phyloP scores from a whole-genome alignment of 106 monocot genomes.

The Dioscorea dumetorum region DNA sequence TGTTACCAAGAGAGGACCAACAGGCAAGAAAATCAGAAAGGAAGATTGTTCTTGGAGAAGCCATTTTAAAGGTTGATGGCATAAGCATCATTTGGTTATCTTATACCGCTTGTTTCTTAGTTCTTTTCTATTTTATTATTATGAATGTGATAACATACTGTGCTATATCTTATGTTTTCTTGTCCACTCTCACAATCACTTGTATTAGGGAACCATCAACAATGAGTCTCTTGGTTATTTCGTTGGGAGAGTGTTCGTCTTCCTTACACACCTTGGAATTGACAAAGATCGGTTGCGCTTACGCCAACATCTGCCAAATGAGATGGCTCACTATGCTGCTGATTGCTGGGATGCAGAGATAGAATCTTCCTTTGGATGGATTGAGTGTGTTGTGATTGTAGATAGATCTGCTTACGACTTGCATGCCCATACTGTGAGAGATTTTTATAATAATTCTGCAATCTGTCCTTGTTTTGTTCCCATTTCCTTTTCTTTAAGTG shows the following conservation, averaged over 20 bases:
- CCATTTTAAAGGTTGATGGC: constrained; percentile 58
- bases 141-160: not conserved
- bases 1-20: constrained; percentile 90
- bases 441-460: no score
- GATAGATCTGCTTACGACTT: constrained; percentile 97
- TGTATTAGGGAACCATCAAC: constrained; percentile 71
- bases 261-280: constrained; percentile 74
- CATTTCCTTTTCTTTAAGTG: no score
- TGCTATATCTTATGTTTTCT: not conserved
- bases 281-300: constrained; percentile 81
- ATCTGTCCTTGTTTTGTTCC: no score
- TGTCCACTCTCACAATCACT: not conserved
- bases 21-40: constrained; percentile 50
- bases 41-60: constrained; percentile 58
- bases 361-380: constrained; percentile 97
- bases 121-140: not conserved
- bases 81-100: not conserved
- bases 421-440: constrained; percentile 70
- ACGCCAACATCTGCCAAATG: constrained; percentile 91
- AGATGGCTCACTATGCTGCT: constrained; percentile 99
- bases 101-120: not conserved
- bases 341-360: constrained; percentile 99
- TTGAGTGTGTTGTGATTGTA: constrained; percentile 97
- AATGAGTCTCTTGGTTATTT: constrained; percentile 97
- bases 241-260: constrained; percentile 85